phyloP scores from a whole-genome alignment of 78 protist species.

The Dictyostelium brefeldianum region DNA sequence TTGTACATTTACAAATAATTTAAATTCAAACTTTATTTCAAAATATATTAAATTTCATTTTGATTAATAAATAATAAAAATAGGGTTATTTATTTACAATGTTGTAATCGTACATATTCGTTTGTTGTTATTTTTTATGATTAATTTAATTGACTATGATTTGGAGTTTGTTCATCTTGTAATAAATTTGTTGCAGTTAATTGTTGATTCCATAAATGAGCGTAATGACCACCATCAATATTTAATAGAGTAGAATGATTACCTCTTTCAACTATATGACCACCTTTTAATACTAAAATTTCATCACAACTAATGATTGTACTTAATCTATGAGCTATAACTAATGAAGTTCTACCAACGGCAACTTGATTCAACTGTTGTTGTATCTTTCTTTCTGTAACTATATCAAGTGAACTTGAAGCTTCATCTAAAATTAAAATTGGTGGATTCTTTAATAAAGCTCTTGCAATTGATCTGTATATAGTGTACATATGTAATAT shows the following conservation, averaged over 20 bases:
- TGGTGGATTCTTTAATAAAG: conserved; percentile 51
- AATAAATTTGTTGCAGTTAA: neutral
- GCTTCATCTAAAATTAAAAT: conserved; percentile 92
- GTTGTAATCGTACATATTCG: no score
- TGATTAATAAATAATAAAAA: no score
- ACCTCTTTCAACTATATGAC: conserved; percentile 91
- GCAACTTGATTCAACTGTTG: conserved; percentile 74
- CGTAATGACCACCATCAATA: conserved; percentile 77
- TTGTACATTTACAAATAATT: no score
- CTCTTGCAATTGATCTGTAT: conserved; percentile 33
- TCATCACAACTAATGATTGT: conserved; percentile 90
- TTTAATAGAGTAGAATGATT: conserved; percentile 86
- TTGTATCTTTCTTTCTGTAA: conserved; percentile 91
- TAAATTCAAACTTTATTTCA: no score
- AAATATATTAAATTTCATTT: no score
- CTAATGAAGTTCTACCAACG: conserved; percentile 76
- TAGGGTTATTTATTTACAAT: no score
- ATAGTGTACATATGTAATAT: no score
- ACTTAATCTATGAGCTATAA: conserved; percentile 93
- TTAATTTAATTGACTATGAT: no score
- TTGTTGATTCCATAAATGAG: conserved; percentile 63
- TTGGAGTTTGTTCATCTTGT: no score
- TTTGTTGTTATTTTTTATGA: neutral
- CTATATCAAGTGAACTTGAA: conserved; percentile 93
- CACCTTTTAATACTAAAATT: conserved; percentile 87